Evolutionary conservation across 129 eudicot species (phyloP), one percentile per base, ranked within the genome.

Genomic region (Flaveria bidentis): DNA sequence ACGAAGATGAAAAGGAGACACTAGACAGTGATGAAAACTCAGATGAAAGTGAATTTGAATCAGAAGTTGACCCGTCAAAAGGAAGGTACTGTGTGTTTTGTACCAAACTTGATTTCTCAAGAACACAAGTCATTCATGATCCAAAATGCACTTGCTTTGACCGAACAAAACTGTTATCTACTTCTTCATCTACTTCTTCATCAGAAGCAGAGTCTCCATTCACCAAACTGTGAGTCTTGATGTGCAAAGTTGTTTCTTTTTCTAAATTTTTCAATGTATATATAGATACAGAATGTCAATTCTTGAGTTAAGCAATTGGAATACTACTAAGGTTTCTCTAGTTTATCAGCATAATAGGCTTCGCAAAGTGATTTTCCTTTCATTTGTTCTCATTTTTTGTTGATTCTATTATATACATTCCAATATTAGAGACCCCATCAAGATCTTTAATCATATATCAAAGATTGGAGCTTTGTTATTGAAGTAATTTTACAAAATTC

Each of bases 1-100:
- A 74, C 13, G 81, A 85, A 30, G 73, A 78, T 20, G 92, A 86
- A 75, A 83, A 81, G 25, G 88, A 83, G 45, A 33, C 64, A 14
- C 42, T 72, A 2, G 71, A 80, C 42, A 71, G 75, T 12, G 82
- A 72, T 2, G 91, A 81, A 8, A 77, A 75, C 53, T 82, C 71
- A 3, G 91, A 85, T 16, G 89, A 79, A 18, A 76, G 81, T 25
- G 90, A 80, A 52, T 70, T 70, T 12, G 79, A 72, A 52, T 67
- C 70, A 44, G 88, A 84, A 66, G 81, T 64, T 18, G 66, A 67
- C 36, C 25, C 39, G 9, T 68, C 78, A 22, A 52, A 62, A 13
- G 96, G 97, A 71, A 82, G 88, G 82, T 92, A 83, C 18, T 92
- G 97, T 76, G 89, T 92, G 67, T 86, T 85, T 22, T 92, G 97